These are phyloP conservation scores for Fraxinus platypoda DNA, from an alignment of 305 asterid species.

Conservation along the genomic window DNA sequence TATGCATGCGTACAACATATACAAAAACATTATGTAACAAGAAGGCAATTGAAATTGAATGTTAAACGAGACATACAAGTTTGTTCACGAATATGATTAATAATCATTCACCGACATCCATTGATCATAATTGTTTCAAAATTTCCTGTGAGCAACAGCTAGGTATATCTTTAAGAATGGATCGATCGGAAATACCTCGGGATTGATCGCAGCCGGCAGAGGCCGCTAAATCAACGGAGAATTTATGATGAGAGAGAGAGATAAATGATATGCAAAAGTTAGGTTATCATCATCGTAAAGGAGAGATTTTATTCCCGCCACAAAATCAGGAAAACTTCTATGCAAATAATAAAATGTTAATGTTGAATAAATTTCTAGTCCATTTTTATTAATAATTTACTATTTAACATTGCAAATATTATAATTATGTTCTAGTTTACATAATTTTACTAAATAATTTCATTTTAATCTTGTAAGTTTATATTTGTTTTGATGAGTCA, in stretches of 20 bases:
- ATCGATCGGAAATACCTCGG: constrained; percentile 13
- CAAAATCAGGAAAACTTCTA: neutral
- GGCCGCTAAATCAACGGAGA: neutral
- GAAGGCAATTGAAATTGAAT: constrained; percentile 8
- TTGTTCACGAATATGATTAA: constrained; percentile 5
- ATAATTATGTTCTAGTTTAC: neutral
- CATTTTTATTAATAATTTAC: neutral
- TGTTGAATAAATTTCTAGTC: neutral
- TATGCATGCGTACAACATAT: neutral
- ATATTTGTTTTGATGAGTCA: too few species aligned
- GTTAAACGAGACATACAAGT: neutral
- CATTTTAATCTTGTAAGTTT: neutral
- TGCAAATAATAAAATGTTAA: neutral
- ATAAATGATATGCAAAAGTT: neutral
- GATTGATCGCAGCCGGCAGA: constrained; percentile 25
- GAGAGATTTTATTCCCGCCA: neutral
- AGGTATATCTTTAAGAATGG: neutral
- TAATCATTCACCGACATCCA: constrained; percentile 8
- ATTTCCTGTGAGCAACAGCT: neutral
- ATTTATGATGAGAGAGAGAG: neutral
- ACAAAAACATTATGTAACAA: neutral
- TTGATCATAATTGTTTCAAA: constrained; percentile 10
- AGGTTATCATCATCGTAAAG: neutral
- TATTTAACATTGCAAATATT: neutral
- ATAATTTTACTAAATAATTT: too few species aligned